These are phyloP conservation scores for Heliosperma pusillum DNA, from an alignment of 148 eudicot genomes.

Conservation along the genomic window DNA sequence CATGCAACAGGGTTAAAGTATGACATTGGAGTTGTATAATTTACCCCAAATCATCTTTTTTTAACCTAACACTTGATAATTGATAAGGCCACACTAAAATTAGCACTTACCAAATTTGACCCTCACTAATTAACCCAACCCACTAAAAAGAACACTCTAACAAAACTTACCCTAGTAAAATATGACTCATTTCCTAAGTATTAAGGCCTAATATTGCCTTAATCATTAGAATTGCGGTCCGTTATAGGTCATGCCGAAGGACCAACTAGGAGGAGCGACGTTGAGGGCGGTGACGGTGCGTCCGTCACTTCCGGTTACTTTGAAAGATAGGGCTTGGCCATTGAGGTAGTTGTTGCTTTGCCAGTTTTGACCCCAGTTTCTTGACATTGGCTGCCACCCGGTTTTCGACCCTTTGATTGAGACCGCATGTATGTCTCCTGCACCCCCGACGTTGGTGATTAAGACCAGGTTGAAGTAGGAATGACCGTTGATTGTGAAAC, in stretches of 20 bases:
- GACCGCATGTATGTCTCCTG: slow-evolving; percentile 68
- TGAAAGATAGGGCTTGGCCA: slow-evolving; percentile 63
- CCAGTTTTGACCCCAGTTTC: slow-evolving; percentile 91
- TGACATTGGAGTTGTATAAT: slow-evolving; percentile 14
- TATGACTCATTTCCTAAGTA: neutral
- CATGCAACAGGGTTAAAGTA: slow-evolving; percentile 3
- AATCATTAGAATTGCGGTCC: slow-evolving; percentile 49
- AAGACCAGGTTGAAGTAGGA: slow-evolving; percentile 76
- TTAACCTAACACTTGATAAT: slow-evolving; percentile 9
- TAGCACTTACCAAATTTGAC: slow-evolving; percentile 32
- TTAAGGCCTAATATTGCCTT: neutral
- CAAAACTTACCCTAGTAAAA: neutral
- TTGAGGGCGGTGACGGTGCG: slow-evolving; percentile 47
- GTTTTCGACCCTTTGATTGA: slow-evolving; percentile 66
- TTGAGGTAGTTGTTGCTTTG: slow-evolving; percentile 59
- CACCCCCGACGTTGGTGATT: slow-evolving; percentile 76
- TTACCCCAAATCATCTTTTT: slow-evolving; percentile 17
- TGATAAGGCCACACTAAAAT: slow-evolving; percentile 35
- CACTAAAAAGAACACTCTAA: neutral
- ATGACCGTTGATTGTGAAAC: slow-evolving; percentile 79
- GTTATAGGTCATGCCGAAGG: slow-evolving; percentile 60
- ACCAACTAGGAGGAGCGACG: slow-evolving; percentile 64
- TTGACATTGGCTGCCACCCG: slow-evolving; percentile 61
- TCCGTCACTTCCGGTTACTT: slow-evolving; percentile 70
- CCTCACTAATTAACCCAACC: neutral